Conservation (phyloP, 2,329 filamentous ascomycete species). For the Beauveria bassiana region DNA sequence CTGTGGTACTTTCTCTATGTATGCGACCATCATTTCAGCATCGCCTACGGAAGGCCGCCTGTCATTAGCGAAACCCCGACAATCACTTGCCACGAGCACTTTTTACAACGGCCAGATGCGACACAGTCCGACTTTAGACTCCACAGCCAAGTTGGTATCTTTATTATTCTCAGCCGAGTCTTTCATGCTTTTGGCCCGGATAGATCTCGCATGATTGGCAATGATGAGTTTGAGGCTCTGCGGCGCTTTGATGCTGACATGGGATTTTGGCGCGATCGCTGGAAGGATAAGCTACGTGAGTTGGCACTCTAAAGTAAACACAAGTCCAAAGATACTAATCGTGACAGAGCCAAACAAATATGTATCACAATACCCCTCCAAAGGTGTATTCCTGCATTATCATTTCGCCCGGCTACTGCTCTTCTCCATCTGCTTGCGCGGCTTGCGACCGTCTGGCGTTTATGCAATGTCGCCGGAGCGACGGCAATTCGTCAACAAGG, state of each 20-base stretch:
- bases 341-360: conserved; percentile 34
- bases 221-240: conserved; percentile 26
- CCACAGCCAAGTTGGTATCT: conserved; percentile 51
- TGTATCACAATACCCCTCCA: conserved; percentile 40
- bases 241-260: conserved; percentile 24
- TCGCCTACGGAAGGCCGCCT: conserved; percentile 51
- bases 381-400: conserved; percentile 41
- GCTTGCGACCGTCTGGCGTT: conserved; percentile 22
- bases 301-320: background rate
- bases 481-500: conserved; percentile 35
- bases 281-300: conserved; percentile 27
- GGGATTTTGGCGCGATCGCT: conserved; percentile 28
- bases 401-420: conserved; percentile 43
- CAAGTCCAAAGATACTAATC: conserved; percentile 6
- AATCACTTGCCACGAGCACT: conserved; percentile 48
- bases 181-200: conserved; percentile 53
- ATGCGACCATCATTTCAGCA: conserved; percentile 59
- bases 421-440: conserved; percentile 39
- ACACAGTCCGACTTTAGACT: conserved; percentile 47
- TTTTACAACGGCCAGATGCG: conserved; percentile 41
- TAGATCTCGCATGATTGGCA: conserved; percentile 28
- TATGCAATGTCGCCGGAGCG: conserved; percentile 36
- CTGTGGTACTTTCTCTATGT: conserved; percentile 59
- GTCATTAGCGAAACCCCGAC: conserved; percentile 50
- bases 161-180: conserved; percentile 51